Evolutionary conservation across 257 asterid species (phyloP), one percentile per base, ranked within the genome.

Genomic region (Anisodus tanguticus): DNA sequence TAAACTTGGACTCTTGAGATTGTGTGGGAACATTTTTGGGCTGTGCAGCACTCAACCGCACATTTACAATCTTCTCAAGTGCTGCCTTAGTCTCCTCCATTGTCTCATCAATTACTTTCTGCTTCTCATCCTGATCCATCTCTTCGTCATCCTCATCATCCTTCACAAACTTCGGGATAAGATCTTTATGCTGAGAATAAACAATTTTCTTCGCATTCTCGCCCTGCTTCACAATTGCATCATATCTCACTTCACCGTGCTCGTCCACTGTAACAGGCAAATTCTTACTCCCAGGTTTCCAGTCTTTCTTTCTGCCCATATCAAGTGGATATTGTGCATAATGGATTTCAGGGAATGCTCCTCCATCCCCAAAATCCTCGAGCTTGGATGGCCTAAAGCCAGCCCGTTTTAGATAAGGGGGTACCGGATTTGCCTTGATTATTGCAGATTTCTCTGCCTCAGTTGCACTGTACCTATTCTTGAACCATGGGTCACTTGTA

Each of bases 21-120:
- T 88, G 93, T 1, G 91, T 84, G 5, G 98, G 94, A 82, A 94
- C 98, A 85, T 93, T 96, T 81, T 96, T 96, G 0, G 98, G 99
- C 87, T 96, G 98, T 2, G 98, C 99, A 41, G 97, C 99, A 90
- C 98, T 94, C 92, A 94, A 84, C 86, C 98, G 89, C 80, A 94
- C 97, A 58, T 94, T 93, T 3, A 96, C 99, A 85, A 96, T 96
- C 90, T 93, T 95, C 90, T 96, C 98, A 55, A 96, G 92, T 3
- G 99, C 99, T 76, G 98, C 97, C 82, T 94, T 96, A 8, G 99
- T 94, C 62, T 86, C 92, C 87, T 91, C 92, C 68, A 92, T 90
- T 0, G 95, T 96, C 84, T 94, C 98, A 66, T 94, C 97, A 6
- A 96, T 90, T 88, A 90, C 92, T 76, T 93, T 91, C 91, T 93